Conservation (phyloP, 495 filamentous ascomycete species). For the Amphirosellinia nigrospora region DNA sequence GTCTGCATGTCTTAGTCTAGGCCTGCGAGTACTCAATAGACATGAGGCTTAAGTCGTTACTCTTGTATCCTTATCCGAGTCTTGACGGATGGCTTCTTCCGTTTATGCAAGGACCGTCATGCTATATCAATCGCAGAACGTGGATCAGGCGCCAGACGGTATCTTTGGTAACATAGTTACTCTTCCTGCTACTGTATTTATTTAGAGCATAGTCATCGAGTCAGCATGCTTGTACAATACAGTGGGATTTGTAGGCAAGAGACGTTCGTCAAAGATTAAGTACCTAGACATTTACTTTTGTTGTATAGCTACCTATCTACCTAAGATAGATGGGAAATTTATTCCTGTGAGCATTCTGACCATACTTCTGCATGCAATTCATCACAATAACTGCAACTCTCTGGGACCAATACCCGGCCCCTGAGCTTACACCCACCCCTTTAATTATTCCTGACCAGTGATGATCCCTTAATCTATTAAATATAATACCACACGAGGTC, state of each 20-base stretch:
- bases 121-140: not conserved
- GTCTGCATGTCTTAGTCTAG: not conserved
- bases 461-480: not conserved
- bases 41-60: not conserved
- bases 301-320: not conserved
- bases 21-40: not conserved
- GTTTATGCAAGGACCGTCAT: not conserved
- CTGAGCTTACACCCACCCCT: not conserved
- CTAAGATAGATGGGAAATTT: not conserved
- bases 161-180: not conserved
- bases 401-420: not conserved
- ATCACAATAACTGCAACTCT: not conserved
- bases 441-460: not conserved
- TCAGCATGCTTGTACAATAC: not conserved
- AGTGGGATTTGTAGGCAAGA: not conserved
- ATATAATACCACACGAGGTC: too few species aligned
- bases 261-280: not conserved
- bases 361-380: not conserved
- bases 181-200: not conserved
- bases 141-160: not conserved
- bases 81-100: not conserved
- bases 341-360: not conserved
- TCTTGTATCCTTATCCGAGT: not conserved
- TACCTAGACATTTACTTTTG: not conserved
- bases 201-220: not conserved